Conservation (phyloP, 768 basidiomycete species). For the Tremella fuciformis region DNA sequence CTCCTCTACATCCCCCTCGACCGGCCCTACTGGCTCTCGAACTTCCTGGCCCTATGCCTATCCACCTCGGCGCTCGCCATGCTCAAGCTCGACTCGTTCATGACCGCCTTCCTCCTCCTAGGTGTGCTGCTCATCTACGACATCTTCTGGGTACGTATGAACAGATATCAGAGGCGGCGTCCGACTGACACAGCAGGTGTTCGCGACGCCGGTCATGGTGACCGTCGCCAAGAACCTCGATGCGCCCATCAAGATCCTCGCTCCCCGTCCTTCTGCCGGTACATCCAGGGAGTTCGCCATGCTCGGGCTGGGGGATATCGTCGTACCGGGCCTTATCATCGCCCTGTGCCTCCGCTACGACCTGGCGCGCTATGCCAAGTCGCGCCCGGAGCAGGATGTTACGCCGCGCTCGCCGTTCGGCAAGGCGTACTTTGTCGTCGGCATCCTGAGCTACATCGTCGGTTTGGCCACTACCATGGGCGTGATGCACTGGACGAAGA, state of each 20-base stretch:
- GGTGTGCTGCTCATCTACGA: conserved; percentile 88
- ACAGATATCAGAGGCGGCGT: too few species aligned
- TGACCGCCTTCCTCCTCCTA: conserved; percentile 77
- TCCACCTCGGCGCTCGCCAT: conserved; percentile 73
- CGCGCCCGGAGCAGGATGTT: conserved; percentile 34
- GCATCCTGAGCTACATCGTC: conserved; percentile 66
- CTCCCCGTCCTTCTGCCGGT: conserved; percentile 26
- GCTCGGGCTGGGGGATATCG: conserved; percentile 87
- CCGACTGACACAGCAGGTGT: conserved; percentile 19
- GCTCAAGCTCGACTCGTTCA: conserved; percentile 82
- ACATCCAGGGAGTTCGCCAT: conserved; percentile 67
- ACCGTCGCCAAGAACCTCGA: conserved; percentile 86
- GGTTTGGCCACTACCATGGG: conserved; percentile 74
- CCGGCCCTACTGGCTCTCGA: conserved; percentile 70
- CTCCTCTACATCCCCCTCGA: conserved; percentile 63
- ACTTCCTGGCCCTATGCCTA: conserved; percentile 72
- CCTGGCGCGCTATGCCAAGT: conserved; percentile 20
- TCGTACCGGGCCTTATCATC: conserved; percentile 60
- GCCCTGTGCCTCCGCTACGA: conserved; percentile 86
- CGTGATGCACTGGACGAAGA: conserved; percentile 74
- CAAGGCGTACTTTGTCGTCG: conserved; percentile 73
- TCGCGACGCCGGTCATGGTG: conserved; percentile 62
- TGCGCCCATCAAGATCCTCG: conserved; percentile 84
- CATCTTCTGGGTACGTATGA: conserved; percentile 71
- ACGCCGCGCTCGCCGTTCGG: conserved; percentile 53